Percentiles rank a stretch among this genome's conserved stretches.
Conservation (phyloP, 2,329 filamentous ascomycete species). For the Aspergillus sp. region DNA sequence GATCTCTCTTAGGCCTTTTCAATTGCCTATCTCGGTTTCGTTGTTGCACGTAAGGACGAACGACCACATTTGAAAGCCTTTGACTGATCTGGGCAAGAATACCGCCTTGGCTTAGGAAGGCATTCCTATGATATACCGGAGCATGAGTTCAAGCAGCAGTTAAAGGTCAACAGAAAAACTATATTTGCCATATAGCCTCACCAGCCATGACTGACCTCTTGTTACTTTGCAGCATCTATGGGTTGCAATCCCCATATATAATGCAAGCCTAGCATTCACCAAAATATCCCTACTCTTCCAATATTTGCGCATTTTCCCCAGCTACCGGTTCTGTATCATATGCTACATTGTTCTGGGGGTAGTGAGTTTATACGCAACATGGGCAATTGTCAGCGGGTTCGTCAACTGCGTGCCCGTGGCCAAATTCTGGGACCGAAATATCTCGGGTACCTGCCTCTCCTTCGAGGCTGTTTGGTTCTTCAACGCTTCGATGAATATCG, state of each 20-base stretch:
- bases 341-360: slow-evolving; percentile 37
- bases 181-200: too few species aligned
- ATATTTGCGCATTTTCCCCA: slow-evolving; percentile 47
- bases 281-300: slow-evolving; percentile 49
- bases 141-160: slow-evolving; percentile 19
- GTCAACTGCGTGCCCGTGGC: slow-evolving; percentile 43
- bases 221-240: slow-evolving; percentile 24
- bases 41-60: slow-evolving; percentile 24
- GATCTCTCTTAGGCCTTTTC: slow-evolving; percentile 8
- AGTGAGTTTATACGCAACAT: slow-evolving; percentile 29
- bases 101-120: slow-evolving; percentile 26
- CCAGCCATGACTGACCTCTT: too few species aligned
- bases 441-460: slow-evolving; percentile 38
- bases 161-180: not conserved
- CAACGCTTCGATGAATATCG: slow-evolving; percentile 44
- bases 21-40: slow-evolving; percentile 28
- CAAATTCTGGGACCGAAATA: slow-evolving; percentile 41
- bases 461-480: slow-evolving; percentile 44
- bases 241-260: slow-evolving; percentile 35
- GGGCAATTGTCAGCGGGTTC: slow-evolving; percentile 39
- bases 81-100: slow-evolving; percentile 23
- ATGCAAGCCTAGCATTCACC: slow-evolving; percentile 34
- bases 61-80: not conserved
- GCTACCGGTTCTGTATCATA: slow-evolving; percentile 28
- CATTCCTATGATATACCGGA: slow-evolving; percentile 20